Evolutionary conservation across 495 filamentous ascomycete genomes (phyloP).

Genomic region (Aspergillus bridgeri): DNA sequence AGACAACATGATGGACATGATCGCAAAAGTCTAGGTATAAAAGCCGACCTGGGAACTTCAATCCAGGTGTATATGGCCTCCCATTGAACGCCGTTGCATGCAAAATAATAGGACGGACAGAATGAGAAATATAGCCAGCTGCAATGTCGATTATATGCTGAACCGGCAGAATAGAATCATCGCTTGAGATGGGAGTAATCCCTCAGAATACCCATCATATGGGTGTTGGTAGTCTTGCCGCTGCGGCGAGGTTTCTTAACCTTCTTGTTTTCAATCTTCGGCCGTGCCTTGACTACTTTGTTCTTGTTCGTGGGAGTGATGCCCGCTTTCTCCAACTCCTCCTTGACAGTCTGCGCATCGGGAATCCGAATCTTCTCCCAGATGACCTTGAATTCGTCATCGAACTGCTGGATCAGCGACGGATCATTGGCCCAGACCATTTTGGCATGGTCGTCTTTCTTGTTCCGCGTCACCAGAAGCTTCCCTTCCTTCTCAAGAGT

Average conservation of each 20-base stretch:
- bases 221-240: slow-evolving; percentile 86
- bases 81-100: neutral
- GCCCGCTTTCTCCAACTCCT: slow-evolving; percentile 66
- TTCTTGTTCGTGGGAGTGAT: slow-evolving; percentile 77
- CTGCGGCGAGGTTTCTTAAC: slow-evolving; percentile 63
- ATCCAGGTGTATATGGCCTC: neutral
- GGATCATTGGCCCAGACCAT: slow-evolving; percentile 89
- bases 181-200: slow-evolving; percentile 71
- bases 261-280: slow-evolving; percentile 57
- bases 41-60: neutral
- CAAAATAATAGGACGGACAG: neutral
- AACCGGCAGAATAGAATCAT: slow-evolving; percentile 16
- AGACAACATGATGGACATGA: neutral
- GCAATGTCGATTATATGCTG: neutral
- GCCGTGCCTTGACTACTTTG: slow-evolving; percentile 55
- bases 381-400: slow-evolving; percentile 74
- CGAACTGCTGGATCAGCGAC: slow-evolving; percentile 67
- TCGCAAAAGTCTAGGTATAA: slow-evolving; percentile 2
- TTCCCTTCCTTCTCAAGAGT: slow-evolving; percentile 73
- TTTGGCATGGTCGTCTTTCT: slow-evolving; percentile 83
- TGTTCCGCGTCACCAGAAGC: slow-evolving; percentile 80
- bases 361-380: slow-evolving; percentile 84
- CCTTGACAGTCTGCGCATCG: slow-evolving; percentile 66
- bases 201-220: slow-evolving; percentile 84
- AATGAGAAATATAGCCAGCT: neutral